Conservation (phyloP, 2,329 filamentous ascomycete species). For the Phaeosphaeria sp. region DNA sequence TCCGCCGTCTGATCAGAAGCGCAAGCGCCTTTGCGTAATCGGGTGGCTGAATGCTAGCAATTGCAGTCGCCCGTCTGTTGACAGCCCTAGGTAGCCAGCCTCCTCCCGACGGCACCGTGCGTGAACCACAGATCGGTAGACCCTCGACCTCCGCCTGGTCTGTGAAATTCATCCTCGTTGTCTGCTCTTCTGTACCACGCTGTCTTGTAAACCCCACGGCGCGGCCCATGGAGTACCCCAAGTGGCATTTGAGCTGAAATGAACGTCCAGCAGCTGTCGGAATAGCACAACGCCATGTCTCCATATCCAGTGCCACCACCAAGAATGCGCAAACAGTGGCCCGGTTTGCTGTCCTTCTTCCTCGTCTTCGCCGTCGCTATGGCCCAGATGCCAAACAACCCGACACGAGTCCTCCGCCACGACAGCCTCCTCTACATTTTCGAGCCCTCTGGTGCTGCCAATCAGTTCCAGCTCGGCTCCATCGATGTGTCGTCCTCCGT, state of each 20-base stretch:
- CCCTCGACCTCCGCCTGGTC: constrained; percentile 16
- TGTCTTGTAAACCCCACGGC: constrained; percentile 10
- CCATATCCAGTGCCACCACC: constrained; percentile 2
- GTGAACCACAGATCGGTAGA: constrained; percentile 42
- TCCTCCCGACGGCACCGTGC: constrained; percentile 31
- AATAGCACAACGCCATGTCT: constrained; percentile 9
- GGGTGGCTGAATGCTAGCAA: constrained; percentile 13
- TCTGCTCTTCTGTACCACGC: constrained; percentile 22
- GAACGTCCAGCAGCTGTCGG: constrained; percentile 21
- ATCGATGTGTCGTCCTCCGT: constrained; percentile 70
- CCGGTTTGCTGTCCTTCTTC: constrained; percentile 4
- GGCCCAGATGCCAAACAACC: constrained; percentile 74
- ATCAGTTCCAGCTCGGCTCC: constrained; percentile 63
- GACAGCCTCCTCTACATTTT: constrained; percentile 73
- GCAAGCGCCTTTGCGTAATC: constrained; percentile 29
- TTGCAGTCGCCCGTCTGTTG: constrained; percentile 41
- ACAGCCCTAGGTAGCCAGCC: constrained; percentile 25
- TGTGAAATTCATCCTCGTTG: constrained; percentile 10
- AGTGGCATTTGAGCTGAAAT: constrained; percentile 25
- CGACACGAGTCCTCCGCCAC: constrained; percentile 72
- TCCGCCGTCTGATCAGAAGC: constrained; percentile 16
- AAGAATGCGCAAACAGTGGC: constrained; percentile 4
- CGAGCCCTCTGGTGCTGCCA: constrained; percentile 57
- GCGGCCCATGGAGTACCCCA: constrained; percentile 24
- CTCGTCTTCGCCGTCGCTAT: constrained; percentile 14